Base-by-base conservation (phyloP, 306 rosid genomes). In the Quercus parvula region DNA sequence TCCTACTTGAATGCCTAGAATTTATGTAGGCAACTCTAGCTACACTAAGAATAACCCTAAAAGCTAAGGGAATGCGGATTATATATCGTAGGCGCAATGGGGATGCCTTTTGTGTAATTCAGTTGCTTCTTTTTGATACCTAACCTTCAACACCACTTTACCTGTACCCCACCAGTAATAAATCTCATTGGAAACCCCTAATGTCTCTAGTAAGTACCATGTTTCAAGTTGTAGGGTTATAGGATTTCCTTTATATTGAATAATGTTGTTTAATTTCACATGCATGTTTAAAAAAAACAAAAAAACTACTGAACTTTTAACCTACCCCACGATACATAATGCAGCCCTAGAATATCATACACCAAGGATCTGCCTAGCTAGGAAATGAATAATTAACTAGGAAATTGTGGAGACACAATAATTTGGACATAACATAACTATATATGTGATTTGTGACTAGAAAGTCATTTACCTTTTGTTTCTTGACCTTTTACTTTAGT, bases 311-410 rank as follows among this genome's bases (percentile, higher is more conserved):
- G 68, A 79, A 75, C 41, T 75, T 84, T 70, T 64, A 69, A 78
- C 24, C 57, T 15, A 33, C 9, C 82, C 77, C 79, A 79, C 82
- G 46, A 30, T 38, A 72, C 62, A 38, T 63, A 17, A 71, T 81
- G 81, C 70, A 11, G 41, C 49, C 28, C 33, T 75, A 27, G 77
- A 80, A 83, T 52, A 51, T 82, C 35, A 49, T 49, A 49, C 17
- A 49, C 4, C 54, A 49, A 12, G 69, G 77, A 76, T 84, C 79
- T 71, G 46, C 49, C 79, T 71, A 64, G 56, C 79, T 75, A 64
- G 46, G 52, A 68, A 33, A 28, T 22, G 7, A 62, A 62, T 14
- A 13, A 18, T 22, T 58, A 13, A 33, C 70, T 12, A 22, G 58
- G 70, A 75, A 75, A n/a, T 75, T 7, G 19, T 6, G 19, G 35